Base-by-base conservation (phyloP, 2,329 filamentous ascomycete genomes). In the Pleoardoris graminearum region DNA sequence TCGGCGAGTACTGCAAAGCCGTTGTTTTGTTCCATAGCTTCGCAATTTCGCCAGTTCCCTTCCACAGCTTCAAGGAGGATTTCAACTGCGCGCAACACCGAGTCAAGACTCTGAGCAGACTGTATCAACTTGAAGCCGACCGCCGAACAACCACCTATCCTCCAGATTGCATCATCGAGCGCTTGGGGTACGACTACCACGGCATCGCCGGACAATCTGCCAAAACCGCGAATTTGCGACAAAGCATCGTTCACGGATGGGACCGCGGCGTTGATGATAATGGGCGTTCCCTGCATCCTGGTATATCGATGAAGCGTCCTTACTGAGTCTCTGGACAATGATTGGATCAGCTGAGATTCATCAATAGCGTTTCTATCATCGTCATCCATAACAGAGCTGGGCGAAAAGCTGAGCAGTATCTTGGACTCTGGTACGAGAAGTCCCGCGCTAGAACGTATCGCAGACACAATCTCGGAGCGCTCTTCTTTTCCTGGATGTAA, bases 21-120 rank as follows among this genome's bases (percentile, higher is more conserved):
- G 61, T 95, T 94, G 54, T 96, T 91, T 64, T 90, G 87, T 72
- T 99, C 94, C 89, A 99, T 97, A 22, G 94, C 92, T 71, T 99
- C 95, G 61, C 94, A 97, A 61, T 97, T 97, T 58, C 94, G 85
- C 94, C 95, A 99, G 69, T 89, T 97, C 58, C 89, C 88, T 60
- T 89, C 88, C 44, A 97, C 89, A 54, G 90, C 90, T 59, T 89
- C 85, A 57, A 97, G 91, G 22, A 96, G 79, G 64, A 95, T 88
- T 65, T 95, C 86, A 2, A 95, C 85, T 1, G 92, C 86, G 48
- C 89, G 83, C 8, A 92, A 76, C 23, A 92, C 85, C 38, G 86
- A 86, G 43, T 91, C 85, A 7, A 84, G 79, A 0, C 85, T 87
- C 2, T 80, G 80, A 1, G 94, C 87, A 29, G 87, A 81, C 68